Evolutionary conservation across 2,329 filamentous ascomycete genomes (phyloP), one percentile per base, ranked within the genome.

Genomic region (Furcasterigmium furcatum): DNA sequence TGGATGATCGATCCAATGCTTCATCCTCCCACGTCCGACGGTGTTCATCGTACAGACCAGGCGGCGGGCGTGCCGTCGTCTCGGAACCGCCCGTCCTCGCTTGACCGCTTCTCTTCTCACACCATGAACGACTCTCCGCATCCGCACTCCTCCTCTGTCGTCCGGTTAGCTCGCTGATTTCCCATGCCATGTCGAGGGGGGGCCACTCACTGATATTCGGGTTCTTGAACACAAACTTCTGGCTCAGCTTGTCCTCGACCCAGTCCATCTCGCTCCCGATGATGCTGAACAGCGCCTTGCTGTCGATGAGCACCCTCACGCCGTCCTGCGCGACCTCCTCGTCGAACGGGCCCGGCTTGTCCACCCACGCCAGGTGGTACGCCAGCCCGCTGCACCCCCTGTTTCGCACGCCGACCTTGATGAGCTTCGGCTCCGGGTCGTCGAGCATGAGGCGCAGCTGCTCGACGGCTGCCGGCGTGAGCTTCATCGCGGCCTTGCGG

Each of bases 181-280:
- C 16, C 13, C 5, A 30, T 3, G 21, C 6, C 7, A 8, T 5
- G 12, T 18, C 16, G 13, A 21, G 25, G n/a, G 30, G 9, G 16
- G 8, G 25, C 20, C 24, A 84, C 91, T 81, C 73, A 96, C 91
- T 99, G 63, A 97, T 97, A 61, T 99, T 99, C 3, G 94, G 94
- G 65, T 99, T 99, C 63, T 82, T 85, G 71, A 99, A 99, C 42
- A 96, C 84, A 66, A 99, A 99, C 53, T 88, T 79, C 67, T 91
- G 81, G 64, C 87, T 95, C 53, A 99, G 71, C 72, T 95, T 96
- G 58, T 97, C 94, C 69, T 97, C 91, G 10, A 92, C 78, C 91
- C 92, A 99, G 62, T 99, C 94, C 94, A 99, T 99, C 71, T 97
- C 92, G 61, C 88, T 96, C 5, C 94, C 94, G 58, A 99, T 96